Evolutionary conservation across 2,329 filamentous ascomycete genomes (phyloP).

Genomic region (Aspergillus fumigatiaffinis): DNA sequence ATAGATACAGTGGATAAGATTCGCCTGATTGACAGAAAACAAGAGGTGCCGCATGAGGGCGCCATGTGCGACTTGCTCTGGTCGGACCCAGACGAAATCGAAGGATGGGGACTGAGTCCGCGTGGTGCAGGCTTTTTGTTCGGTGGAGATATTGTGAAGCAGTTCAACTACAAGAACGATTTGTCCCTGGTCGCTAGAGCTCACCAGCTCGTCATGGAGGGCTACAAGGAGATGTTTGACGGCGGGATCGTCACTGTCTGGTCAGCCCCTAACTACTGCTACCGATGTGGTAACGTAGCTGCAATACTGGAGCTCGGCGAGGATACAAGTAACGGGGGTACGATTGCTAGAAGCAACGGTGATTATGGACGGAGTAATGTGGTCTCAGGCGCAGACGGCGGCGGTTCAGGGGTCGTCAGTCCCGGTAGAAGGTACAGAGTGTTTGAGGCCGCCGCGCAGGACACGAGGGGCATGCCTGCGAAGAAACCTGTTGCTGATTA

Average conservation of each 20-base stretch:
- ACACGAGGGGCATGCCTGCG: conserved; percentile 93
- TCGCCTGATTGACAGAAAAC: conserved; percentile 87
- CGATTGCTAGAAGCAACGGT: conserved; percentile 61
- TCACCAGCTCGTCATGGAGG: conserved; percentile 98
- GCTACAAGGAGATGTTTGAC: conserved; percentile 99
- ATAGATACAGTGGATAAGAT: conserved; percentile 96
- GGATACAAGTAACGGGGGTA: conserved; percentile 70
- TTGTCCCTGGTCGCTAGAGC: conserved; percentile 87
- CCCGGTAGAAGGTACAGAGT: conserved; percentile 89
- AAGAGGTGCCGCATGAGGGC: conserved; percentile 96
- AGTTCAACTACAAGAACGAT: conserved; percentile 93
- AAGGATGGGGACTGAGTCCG: conserved; percentile 92
- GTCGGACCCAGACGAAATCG: conserved; percentile 94
- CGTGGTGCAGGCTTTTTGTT: conserved; percentile 95
- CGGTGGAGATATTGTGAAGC: conserved; percentile 89
- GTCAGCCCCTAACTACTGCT: conserved; percentile 96
- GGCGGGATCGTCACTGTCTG: conserved; percentile 96
- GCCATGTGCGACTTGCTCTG: conserved; percentile 98
- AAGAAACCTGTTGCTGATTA: conserved; percentile 98
- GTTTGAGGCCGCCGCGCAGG: conserved; percentile 94
- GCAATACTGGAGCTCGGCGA: conserved; percentile 91
- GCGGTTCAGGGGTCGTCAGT: conserved; percentile 52
- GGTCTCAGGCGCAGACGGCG: conserved; percentile 48
- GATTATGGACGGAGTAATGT: conserved; percentile 43
- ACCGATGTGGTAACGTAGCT: conserved; percentile 91